Evolutionary conservation across 2,329 filamentous ascomycete species (phyloP).

Genomic region (Alternaria novae-zelandiae): DNA sequence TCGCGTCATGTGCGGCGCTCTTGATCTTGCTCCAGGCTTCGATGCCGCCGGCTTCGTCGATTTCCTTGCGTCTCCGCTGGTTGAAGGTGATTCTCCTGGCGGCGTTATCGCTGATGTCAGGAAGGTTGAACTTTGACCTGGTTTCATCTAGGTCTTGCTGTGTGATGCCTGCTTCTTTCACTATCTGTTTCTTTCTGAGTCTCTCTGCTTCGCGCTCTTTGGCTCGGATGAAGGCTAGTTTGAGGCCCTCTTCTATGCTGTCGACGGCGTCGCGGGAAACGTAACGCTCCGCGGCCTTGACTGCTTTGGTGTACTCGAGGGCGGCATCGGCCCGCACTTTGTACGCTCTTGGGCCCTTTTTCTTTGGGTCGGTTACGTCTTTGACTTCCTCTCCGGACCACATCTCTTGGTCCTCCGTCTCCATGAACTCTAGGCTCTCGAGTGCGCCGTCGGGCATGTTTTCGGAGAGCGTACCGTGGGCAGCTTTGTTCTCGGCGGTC

Average conservation of each 20-base stretch:
- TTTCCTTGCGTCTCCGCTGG: slow-evolving; percentile 17
- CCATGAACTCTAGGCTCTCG: slow-evolving; percentile 9
- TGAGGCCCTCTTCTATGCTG: slow-evolving; percentile 31
- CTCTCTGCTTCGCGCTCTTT: slow-evolving; percentile 17
- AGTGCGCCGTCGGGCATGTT: background rate
- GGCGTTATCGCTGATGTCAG: slow-evolving; percentile 11
- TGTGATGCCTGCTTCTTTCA: slow-evolving; percentile 15
- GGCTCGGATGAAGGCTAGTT: slow-evolving; percentile 31
- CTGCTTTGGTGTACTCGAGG: slow-evolving; percentile 23
- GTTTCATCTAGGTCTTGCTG: slow-evolving; percentile 19
- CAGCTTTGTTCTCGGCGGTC: slow-evolving; percentile 19
- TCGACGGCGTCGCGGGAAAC: slow-evolving; percentile 25
- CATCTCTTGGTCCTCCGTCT: slow-evolving; percentile 18
- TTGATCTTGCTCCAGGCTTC: slow-evolving; percentile 18
- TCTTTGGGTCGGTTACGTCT: background rate
- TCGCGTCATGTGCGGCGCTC: slow-evolving; percentile 11
- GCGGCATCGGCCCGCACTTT: slow-evolving; percentile 4
- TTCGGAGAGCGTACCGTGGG: slow-evolving; percentile 14
- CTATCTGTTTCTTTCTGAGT: slow-evolving; percentile 7
- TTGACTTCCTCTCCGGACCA: slow-evolving; percentile 14
- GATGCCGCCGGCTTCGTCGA: slow-evolving; percentile 22
- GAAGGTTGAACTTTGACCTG: slow-evolving; percentile 13
- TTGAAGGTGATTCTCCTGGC: slow-evolving; percentile 22
- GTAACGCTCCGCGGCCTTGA: slow-evolving; percentile 26
- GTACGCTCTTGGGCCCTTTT: slow-evolving; percentile 7